These are phyloP conservation scores for Morella rubra DNA, from an alignment of 306 rosid genomes.

Conservation along the genomic window DNA sequence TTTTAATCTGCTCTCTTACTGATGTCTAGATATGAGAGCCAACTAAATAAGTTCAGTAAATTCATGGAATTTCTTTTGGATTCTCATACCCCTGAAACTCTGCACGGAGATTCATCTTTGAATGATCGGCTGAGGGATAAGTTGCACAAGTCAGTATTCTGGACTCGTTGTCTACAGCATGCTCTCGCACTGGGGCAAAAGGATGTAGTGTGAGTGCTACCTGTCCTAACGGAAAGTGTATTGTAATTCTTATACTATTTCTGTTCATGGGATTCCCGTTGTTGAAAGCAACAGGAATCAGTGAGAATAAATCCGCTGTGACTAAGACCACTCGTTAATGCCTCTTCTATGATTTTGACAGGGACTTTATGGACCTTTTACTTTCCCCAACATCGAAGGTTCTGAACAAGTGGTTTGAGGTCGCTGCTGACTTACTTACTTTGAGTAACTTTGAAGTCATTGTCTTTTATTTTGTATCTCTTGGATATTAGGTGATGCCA, in stretches of 20 bases:
- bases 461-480: not conserved
- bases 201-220: constrained; percentile 70
- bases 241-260: constrained; percentile 18
- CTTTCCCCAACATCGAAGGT: constrained; percentile 88
- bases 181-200: constrained; percentile 75
- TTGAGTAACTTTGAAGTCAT: not conserved
- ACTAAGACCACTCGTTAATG: not conserved
- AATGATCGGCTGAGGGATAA: constrained; percentile 63
- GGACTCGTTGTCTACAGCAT: constrained; percentile 63
- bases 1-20: not conserved
- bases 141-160: constrained; percentile 77
- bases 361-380: constrained; percentile 84
- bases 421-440: constrained; percentile 25
- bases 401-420: constrained; percentile 96
- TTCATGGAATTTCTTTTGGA: constrained; percentile 85
- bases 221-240: constrained; percentile 13
- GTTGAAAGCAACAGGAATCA: not conserved
- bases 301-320: not conserved
- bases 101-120: constrained; percentile 48
- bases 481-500: not conserved
- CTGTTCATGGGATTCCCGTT: not conserved
- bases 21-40: constrained; percentile 64
- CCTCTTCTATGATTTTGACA: constrained; percentile 35
- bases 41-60: constrained; percentile 72
- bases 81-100: constrained; percentile 76